phyloP scores from a whole-genome alignment of 192 early-diverging fungal species.

The Spizellomyces sp. region DNA sequence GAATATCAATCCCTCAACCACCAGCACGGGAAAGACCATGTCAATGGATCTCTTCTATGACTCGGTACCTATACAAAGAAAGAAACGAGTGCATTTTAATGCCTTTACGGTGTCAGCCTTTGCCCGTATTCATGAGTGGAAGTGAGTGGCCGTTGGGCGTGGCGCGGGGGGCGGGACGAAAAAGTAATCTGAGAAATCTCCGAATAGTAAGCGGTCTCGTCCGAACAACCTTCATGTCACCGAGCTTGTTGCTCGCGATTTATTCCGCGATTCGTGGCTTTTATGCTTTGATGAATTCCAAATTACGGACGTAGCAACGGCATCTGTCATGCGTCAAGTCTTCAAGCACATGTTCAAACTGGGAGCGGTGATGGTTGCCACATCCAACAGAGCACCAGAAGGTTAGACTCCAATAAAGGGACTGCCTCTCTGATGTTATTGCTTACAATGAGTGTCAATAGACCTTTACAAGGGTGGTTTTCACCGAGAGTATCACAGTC shows the following conservation, averaged over 20 bases:
- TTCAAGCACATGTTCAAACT: conserved; percentile 74
- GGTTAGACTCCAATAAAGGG: conserved; percentile 31
- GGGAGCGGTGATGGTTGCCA: conserved; percentile 87
- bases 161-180: no score
- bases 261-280: conserved; percentile 76
- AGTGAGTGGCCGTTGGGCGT: background rate
- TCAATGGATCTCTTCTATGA: conserved; percentile 92
- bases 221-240: conserved; percentile 16
- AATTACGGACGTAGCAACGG: conserved; percentile 94
- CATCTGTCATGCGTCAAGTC: conserved; percentile 76
- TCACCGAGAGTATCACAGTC: conserved; percentile 85
- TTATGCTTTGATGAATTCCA: conserved; percentile 97
- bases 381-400: conserved; percentile 88
- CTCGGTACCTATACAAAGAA: conserved; percentile 65
- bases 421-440: background rate
- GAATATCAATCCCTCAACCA: background rate
- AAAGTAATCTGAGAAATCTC: background rate
- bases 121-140: conserved; percentile 47
- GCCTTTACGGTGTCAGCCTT: conserved; percentile 92
- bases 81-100: conserved; percentile 91
- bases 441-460: background rate
- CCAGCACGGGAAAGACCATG: conserved; percentile 84
- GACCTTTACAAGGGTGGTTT: conserved; percentile 93
- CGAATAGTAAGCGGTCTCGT: conserved; percentile 18
- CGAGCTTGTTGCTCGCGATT: conserved; percentile 69